phyloP scores from a whole-genome alignment of 305 asterid species.

The Fraxinus dipetala region DNA sequence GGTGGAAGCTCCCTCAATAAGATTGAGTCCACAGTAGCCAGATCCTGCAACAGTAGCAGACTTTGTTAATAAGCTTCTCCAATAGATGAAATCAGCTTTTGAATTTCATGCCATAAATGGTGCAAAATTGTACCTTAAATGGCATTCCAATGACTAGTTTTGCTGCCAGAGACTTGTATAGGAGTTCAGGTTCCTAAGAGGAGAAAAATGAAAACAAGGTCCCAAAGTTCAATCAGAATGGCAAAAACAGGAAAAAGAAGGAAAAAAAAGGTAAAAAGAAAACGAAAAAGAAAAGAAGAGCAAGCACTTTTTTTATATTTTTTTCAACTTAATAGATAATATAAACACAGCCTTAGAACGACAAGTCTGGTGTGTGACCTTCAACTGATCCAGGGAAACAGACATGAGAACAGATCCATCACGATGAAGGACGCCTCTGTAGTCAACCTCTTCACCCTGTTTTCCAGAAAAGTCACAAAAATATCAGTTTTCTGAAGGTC shows the following conservation, averaged over 20 bases:
- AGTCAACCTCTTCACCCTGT: constrained; percentile 98
- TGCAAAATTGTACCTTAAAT: constrained; percentile 56
- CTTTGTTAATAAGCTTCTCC: constrained; percentile 15
- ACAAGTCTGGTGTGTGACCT: constrained; percentile 45
- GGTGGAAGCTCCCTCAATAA: constrained; percentile 90
- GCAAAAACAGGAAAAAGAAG: too few relatives aligned
- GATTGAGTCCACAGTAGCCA: constrained; percentile 98
- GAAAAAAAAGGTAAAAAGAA: not conserved
- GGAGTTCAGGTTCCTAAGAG: constrained; percentile 75
- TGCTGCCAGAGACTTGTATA: constrained; percentile 84
- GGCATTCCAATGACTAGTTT: constrained; percentile 96
- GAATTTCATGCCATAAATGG: constrained; percentile 2
- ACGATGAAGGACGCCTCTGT: constrained; percentile 93
- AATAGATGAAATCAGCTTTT: constrained; percentile 14
- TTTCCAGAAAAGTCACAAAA: constrained; percentile 3
- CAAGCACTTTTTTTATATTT: not conserved
- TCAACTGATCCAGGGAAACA: constrained; percentile 82
- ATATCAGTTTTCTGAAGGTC: constrained; percentile 18
- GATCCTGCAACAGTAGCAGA: constrained; percentile 50
- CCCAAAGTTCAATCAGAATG: not conserved
- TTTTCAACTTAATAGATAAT: constrained; percentile 4
- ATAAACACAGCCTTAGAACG: not conserved
- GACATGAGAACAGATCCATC: constrained; percentile 99
- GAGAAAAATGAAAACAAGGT: constrained; percentile 6
- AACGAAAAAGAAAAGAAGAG: not conserved